Percentiles rank a stretch among this genome's conserved stretches.
phyloP scores from a whole-genome alignment of 148 eudicot genomes.

The Cornus suecica region DNA sequence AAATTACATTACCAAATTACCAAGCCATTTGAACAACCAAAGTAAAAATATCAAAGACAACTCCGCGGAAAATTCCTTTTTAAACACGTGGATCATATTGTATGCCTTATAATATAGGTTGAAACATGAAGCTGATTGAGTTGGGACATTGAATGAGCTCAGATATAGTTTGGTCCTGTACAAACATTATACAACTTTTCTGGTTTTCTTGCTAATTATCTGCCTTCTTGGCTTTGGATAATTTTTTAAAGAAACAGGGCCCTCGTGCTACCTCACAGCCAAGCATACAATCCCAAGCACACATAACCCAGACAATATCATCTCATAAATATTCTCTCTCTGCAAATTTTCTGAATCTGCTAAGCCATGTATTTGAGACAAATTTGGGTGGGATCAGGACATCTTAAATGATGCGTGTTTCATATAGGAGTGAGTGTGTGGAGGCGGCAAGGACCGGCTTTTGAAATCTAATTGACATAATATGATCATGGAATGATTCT shows the following conservation, averaged over 20 bases:
- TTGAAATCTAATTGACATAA: no score
- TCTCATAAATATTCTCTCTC: no score
- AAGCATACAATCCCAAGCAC: background rate
- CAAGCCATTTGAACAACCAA: background rate
- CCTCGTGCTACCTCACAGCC: background rate
- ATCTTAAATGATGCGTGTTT: background rate
- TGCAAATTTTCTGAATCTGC: background rate
- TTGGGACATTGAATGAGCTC: background rate
- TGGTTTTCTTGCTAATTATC: background rate
- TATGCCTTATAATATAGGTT: background rate
- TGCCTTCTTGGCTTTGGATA: background rate
- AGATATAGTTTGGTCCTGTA: background rate
- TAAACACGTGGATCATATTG: background rate
- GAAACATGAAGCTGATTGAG: background rate
- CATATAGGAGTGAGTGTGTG: background rate
- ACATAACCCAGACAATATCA: background rate
- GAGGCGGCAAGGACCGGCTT: no score
- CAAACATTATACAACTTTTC: background rate
- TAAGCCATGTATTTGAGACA: no score
- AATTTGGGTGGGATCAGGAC: background rate
- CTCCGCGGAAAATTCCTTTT: background rate
- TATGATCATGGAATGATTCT: no score
- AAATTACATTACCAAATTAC: background rate
- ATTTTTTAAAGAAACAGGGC: background rate
- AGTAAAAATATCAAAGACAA: background rate